Conservation (phyloP, 1,284 basidiomycete species). For the Tilletia caries region DNA sequence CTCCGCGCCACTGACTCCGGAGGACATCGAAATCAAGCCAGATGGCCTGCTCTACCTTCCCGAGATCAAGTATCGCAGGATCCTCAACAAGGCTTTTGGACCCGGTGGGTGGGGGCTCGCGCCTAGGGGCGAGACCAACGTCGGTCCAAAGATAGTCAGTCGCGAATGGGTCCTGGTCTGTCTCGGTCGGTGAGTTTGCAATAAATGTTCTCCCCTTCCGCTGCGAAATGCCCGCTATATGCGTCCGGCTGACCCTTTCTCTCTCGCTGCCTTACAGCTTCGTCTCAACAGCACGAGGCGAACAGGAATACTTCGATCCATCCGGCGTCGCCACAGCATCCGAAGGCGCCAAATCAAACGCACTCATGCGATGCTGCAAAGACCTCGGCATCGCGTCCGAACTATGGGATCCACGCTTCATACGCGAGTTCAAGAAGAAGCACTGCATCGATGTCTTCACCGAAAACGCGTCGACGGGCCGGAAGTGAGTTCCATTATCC, state of each 20-base stretch:
- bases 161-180: conserved; percentile 93
- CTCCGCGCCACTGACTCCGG: conserved; percentile 69
- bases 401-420: conserved; percentile 94
- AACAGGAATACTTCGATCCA: conserved; percentile 95
- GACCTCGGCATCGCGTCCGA: conserved; percentile 94
- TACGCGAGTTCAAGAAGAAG: conserved; percentile 84
- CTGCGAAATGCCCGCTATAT: too few species aligned
- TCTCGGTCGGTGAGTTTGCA: conserved; percentile 69
- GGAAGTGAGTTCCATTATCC: conserved; percentile 66
- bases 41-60: conserved; percentile 93
- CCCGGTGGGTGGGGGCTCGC: conserved; percentile 97
- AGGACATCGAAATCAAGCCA: conserved; percentile 93
- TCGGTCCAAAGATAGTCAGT: conserved; percentile 72
- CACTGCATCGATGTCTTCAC: conserved; percentile 81
- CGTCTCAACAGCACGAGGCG: conserved; percentile 85
- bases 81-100: conserved; percentile 89
- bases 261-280: too few species aligned
- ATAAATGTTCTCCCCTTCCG: background rate
- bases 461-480: conserved; percentile 76
- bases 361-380: conserved; percentile 96
- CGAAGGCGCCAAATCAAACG: conserved; percentile 93
- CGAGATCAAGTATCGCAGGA: conserved; percentile 95
- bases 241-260: too few species aligned
- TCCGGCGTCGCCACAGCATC: conserved; percentile 86
- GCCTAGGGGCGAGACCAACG: conserved; percentile 82